phyloP scores from a whole-genome alignment of 768 basidiomycete genomes.

The Mycena polygramma region DNA sequence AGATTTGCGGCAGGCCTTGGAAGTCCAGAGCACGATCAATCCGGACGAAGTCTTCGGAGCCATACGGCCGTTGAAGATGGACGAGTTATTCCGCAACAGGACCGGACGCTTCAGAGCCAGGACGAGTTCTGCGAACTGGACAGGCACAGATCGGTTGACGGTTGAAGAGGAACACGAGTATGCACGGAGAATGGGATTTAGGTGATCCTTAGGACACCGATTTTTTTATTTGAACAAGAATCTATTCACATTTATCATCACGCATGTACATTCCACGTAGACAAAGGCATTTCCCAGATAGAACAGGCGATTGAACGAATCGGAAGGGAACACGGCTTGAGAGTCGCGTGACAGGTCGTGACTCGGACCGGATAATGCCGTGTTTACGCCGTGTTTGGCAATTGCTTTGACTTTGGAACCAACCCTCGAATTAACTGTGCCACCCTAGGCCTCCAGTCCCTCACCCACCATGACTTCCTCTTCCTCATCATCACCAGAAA shows the following conservation, averaged over 20 bases:
- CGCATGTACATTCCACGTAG: not conserved
- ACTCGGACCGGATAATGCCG: slow-evolving; percentile 18
- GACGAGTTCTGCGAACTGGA: slow-evolving; percentile 97
- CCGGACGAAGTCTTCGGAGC: slow-evolving; percentile 94
- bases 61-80: slow-evolving; percentile 89
- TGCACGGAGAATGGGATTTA: slow-evolving; percentile 91
- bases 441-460: slow-evolving; percentile 18
- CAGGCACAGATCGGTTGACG: slow-evolving; percentile 90
- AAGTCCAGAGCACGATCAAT: slow-evolving; percentile 87
- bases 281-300: not conserved
- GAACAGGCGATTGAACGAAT: not conserved
- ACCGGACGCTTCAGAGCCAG: slow-evolving; percentile 89
- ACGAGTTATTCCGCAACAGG: slow-evolving; percentile 88
- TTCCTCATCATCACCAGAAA: slow-evolving; percentile 84
- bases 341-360: not conserved
- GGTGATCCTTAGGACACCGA: slow-evolving; percentile 39
- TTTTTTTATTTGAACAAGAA: slow-evolving; percentile 5
- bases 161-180: slow-evolving; percentile 89
- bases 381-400: slow-evolving; percentile 43
- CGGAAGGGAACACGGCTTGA: not conserved
- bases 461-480: slow-evolving; percentile 74
- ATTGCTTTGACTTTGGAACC: slow-evolving; percentile 36
- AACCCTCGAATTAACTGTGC: slow-evolving; percentile 26
- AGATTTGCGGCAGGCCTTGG: slow-evolving; percentile 81
- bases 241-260: slow-evolving; percentile 20